Base-by-base conservation (phyloP, 768 basidiomycete species). In the Podaxis sp. region DNA sequence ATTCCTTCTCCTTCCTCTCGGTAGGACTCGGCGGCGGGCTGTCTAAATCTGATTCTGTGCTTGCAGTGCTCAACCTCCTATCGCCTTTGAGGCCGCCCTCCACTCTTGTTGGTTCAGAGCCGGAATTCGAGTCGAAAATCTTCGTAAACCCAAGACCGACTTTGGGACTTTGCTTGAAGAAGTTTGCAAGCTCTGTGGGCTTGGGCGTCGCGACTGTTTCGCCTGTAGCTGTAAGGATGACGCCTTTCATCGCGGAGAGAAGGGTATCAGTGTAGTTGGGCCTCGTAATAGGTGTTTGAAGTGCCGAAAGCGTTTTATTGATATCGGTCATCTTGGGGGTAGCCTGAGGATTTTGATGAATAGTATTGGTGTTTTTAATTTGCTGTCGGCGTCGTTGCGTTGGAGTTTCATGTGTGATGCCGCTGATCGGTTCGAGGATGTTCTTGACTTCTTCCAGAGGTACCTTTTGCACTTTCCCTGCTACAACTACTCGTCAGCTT, bases 401-500 rank as follows among this genome's bases (percentile, higher is more conserved):
- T 50, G 72, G 69, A 66, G 65, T 68, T 37, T 67, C 70, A 37
- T 71, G 74, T 33, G 68, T 9, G n/a, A 62, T 66, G 40, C 69
- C 74, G 62, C 72, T 72, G 24, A 83, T 75, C 4, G 86, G 85
- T 24, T 79, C 80, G 6, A 88, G 79, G 24, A 89, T 71, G 65
- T 90, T 91, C 75, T 88, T 88, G 25, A 92, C 85, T 71, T 92
- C 91, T 68, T 92, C 90, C 3, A 92, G 73, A 4, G 90, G 89
- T 7, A 79, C 81, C 69, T 79, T 80, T 50, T 83, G 60, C 19
- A 37, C 82, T 68, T 77, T 84, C 24, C 79, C 78, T 51, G 76
- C 84, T 79, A 63, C 0, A 52, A 66, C 17, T 43, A 37, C 17
- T 13, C 17, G 19, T 56, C 36, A 19, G 29, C n/a, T 12, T 3